Base-by-base conservation (phyloP, 306 rosid species). In the Vachellia collinsii region DNA sequence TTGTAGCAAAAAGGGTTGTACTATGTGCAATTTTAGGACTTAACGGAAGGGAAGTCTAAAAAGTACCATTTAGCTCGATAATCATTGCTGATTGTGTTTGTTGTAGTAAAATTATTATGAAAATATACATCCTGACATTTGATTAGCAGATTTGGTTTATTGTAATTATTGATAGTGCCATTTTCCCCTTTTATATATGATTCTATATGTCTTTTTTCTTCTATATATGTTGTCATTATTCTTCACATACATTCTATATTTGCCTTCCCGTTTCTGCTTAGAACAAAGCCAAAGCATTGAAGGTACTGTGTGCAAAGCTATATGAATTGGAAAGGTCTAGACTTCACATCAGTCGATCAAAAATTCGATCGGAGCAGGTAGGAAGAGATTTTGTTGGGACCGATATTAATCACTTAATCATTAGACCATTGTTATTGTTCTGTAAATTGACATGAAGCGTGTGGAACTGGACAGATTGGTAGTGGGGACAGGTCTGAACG, bases 401-500 rank as follows among this genome's bases (percentile, higher is more conserved):
- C 25, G 53, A 1, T 78, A 46, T 51, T 75, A 56, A 56, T 63
- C 50, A 62, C 51, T 71, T 75, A 56, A 56, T 63, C 50, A 62
- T 59, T 71, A 50, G 44, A 67, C 16, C 62, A n/a, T 69, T 73
- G 23, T 12, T 43, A 56, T 71, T 72, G 22, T 53, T 61, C 62
- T 77, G 37, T 70, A 69, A 51, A 78, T 64, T 85, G 84, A 76
- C 71, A 34, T 51, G 3, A 70, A 22, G 25, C 71, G 85, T 41
- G 23, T 83, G 74, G 56, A 66, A 79, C 25, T 75, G 72, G 72
- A 70, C 90, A 92, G 97, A 89, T 92, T 77, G 97, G 99, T 59
- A 92, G 97, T 74, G 97, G 99, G 74, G 97, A 94, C 84, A 91
- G 95, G 87, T 94, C 97, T 10, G 95, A 91, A 83, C 91, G 99